These are phyloP conservation scores for Sporothrix curviconia DNA, from an alignment of 2,329 filamentous ascomycete species.

Conservation along the genomic window DNA sequence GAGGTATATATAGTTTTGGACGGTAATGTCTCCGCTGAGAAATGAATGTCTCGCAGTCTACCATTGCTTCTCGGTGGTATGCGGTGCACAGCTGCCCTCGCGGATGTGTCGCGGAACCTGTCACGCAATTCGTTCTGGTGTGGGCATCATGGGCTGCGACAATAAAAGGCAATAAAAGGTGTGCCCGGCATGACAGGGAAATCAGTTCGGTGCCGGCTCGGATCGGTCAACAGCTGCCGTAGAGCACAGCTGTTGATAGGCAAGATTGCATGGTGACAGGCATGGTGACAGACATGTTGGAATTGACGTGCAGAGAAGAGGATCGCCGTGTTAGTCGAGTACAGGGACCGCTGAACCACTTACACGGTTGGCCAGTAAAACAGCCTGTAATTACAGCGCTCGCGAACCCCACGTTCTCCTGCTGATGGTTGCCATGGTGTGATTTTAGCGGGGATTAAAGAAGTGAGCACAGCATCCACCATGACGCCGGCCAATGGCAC, in stretches of 20 bases:
- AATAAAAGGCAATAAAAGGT: too few species aligned
- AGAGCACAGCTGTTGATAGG: too few species aligned
- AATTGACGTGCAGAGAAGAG: background rate
- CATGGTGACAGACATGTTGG: conserved; percentile 1
- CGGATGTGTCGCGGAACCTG: background rate
- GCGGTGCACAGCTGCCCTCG: too few species aligned
- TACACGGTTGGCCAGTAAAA: too few species aligned
- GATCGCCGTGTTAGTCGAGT: too few species aligned
- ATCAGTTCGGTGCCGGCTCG: conserved; percentile 2
- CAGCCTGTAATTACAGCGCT: too few species aligned
- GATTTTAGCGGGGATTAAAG: conserved; percentile 7
- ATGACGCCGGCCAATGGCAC: background rate
- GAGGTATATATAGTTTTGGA: conserved; percentile 1
- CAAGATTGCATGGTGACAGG: background rate
- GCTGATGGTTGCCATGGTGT: conserved; percentile 4
- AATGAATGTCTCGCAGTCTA: too few species aligned
- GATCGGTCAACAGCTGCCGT: too few species aligned
- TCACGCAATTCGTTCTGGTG: background rate
- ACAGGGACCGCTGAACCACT: too few species aligned
- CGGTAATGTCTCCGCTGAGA: too few species aligned
- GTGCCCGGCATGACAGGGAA: background rate
- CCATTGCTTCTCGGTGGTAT: too few species aligned
- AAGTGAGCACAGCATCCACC: background rate
- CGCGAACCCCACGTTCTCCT: background rate
- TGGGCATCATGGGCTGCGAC: background rate